Conservation (phyloP, 257 asterid genomes). For the Gentiana macrophylla region DNA sequence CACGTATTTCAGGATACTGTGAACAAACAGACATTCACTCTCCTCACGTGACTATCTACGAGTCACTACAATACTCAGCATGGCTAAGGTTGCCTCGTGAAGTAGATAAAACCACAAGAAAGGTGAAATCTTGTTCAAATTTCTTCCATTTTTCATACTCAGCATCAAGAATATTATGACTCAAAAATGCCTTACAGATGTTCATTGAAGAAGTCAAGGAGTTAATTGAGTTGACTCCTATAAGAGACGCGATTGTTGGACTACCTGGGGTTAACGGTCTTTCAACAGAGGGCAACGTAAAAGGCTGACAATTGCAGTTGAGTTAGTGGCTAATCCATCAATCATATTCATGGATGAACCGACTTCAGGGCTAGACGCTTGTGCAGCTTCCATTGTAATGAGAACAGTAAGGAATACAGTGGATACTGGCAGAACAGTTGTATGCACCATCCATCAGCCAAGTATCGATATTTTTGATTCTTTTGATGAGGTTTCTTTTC, state of each 20-base stretch:
- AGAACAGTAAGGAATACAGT: slow-evolving; percentile 20
- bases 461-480: slow-evolving; percentile 20
- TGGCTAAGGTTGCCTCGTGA: slow-evolving; percentile 19
- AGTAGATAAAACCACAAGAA: slow-evolving; percentile 11
- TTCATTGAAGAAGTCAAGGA: slow-evolving; percentile 18
- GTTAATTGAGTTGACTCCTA: slow-evolving; percentile 14
- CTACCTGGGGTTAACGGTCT: slow-evolving; percentile 18
- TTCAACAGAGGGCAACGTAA: slow-evolving; percentile 16
- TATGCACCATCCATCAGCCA: slow-evolving; percentile 22
- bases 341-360: slow-evolving; percentile 23
- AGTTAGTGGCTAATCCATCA: slow-evolving; percentile 20
- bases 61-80: slow-evolving; percentile 19
- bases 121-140: slow-evolving; percentile 1
- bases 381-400: slow-evolving; percentile 23
- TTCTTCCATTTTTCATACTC: not conserved
- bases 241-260: slow-evolving; percentile 17
- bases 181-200: slow-evolving; percentile 7
- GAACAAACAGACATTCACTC: slow-evolving; percentile 22
- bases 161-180: too few relatives aligned
- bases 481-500: slow-evolving; percentile 14
- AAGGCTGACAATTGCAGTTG: slow-evolving; percentile 20
- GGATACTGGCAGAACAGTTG: slow-evolving; percentile 19
- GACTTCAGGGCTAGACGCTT: slow-evolving; percentile 18
- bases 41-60: slow-evolving; percentile 16
- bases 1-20: slow-evolving; percentile 20